A percentile compares a stretch with the other conserved stretches of the same genome.
Evolutionary conservation across 1,284 basidiomycete species (phyloP).

Genomic region (Inonotus hispidus): DNA sequence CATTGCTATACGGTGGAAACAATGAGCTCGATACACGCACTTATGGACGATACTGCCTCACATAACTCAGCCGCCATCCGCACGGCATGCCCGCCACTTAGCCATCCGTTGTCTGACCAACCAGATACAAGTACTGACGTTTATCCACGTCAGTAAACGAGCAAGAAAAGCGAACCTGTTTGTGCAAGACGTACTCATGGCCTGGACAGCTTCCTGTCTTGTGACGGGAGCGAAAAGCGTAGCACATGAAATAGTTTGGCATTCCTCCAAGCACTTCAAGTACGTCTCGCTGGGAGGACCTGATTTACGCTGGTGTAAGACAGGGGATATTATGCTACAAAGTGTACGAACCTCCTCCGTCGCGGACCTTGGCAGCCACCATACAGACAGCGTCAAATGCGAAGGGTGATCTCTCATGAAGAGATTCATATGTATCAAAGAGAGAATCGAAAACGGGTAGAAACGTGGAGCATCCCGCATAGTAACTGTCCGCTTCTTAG

Average conservation of each 20-base stretch:
- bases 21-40: not conserved
- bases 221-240: constrained; percentile 82
- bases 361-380: constrained; percentile 82
- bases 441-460: constrained; percentile 78
- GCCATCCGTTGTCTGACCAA: constrained; percentile 90
- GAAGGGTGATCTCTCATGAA: constrained; percentile 79
- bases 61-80: constrained; percentile 90
- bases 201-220: constrained; percentile 80
- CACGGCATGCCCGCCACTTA: constrained; percentile 87
- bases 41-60: constrained; percentile 33
- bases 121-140: constrained; percentile 74
- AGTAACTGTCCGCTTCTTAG: constrained; percentile 51
- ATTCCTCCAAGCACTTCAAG: constrained; percentile 68
- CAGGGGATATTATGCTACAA: constrained; percentile 8
- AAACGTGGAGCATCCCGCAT: constrained; percentile 84
- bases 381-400: constrained; percentile 84
- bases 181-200: constrained; percentile 58
- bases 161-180: not conserved
- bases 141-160: constrained; percentile 14
- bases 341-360: constrained; percentile 62
- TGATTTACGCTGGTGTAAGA: constrained; percentile 37
- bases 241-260: constrained; percentile 76
- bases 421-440: constrained; percentile 73
- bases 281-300: constrained; percentile 52
- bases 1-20: constrained; percentile 48